These are phyloP conservation scores for Didymella sp. DNA, from an alignment of 2,329 filamentous ascomycete genomes.

Conservation along the genomic window DNA sequence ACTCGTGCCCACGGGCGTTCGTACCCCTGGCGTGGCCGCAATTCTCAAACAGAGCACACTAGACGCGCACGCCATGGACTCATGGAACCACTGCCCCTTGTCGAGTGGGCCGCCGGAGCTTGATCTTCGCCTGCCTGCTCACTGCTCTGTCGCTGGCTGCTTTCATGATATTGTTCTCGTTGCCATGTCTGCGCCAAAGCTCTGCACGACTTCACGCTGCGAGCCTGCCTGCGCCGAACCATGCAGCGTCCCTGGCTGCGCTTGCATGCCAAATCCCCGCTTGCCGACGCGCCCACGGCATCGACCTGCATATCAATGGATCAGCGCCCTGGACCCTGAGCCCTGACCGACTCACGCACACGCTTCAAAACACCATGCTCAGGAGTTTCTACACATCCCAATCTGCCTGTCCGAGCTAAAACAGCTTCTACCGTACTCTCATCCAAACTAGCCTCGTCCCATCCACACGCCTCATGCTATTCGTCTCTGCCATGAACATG, in stretches of 20 bases:
- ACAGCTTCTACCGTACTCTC: constrained; percentile 4
- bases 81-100: neutral
- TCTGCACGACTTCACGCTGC: neutral
- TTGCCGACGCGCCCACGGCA: constrained; percentile 1
- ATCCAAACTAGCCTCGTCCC: neutral
- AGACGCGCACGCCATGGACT: neutral
- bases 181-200: neutral
- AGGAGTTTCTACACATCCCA: neutral
- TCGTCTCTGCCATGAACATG: neutral
- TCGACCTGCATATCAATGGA: constrained; percentile 2
- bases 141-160: neutral
- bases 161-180: neutral
- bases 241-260: constrained; percentile 1
- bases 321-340: neutral
- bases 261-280: neutral
- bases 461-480: neutral
- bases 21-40: neutral
- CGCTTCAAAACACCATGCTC: neutral
- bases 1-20: neutral
- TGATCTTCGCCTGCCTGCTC: neutral
- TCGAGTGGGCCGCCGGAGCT: neutral
- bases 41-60: neutral
- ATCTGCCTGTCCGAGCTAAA: constrained; percentile 6
- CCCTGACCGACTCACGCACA: constrained; percentile 1
- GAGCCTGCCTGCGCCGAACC: neutral